Conservation (phyloP, 768 basidiomycete genomes). For the Leccinum ochraceum region DNA sequence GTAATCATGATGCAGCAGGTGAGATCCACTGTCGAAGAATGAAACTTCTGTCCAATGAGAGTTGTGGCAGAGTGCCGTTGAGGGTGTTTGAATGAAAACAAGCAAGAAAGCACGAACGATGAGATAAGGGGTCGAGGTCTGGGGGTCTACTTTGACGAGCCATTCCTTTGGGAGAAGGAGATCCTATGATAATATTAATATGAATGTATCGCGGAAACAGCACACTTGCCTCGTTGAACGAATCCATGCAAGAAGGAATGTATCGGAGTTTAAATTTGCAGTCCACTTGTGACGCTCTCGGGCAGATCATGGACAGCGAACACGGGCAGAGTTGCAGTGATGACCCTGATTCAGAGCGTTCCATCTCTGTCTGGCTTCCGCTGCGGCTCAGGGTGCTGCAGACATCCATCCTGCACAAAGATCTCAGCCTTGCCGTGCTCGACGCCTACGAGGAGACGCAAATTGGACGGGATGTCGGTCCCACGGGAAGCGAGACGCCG, state of each 20-base stretch:
- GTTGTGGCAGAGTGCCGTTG: constrained; percentile 9
- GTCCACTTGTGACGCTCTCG: not conserved
- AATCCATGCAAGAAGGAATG: constrained; percentile 39
- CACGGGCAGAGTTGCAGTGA: constrained; percentile 23
- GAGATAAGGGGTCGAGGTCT: constrained; percentile 66
- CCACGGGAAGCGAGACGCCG: constrained; percentile 52
- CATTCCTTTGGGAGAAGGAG: constrained; percentile 68
- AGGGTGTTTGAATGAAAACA: constrained; percentile 6
- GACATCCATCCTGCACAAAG: constrained; percentile 50
- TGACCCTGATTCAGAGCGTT: constrained; percentile 49
- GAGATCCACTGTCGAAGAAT: constrained; percentile 53
- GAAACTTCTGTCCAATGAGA: constrained; percentile 56
- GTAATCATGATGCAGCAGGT: constrained; percentile 65
- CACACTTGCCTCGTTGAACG: constrained; percentile 37
- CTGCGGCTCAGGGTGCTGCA: constrained; percentile 42
- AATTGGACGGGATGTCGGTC: constrained; percentile 68
- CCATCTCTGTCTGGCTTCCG: constrained; percentile 35
- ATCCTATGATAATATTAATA: constrained; percentile 37
- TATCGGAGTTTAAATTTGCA: constrained; percentile 27
- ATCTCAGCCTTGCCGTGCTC: constrained; percentile 56
- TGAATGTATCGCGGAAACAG: not conserved
- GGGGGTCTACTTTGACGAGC: constrained; percentile 65
- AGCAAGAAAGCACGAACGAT: constrained; percentile 50
- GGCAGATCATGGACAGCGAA: constrained; percentile 18
- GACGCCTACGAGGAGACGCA: constrained; percentile 66